Conservation (phyloP, 1,139 yeast genomes). For the Yamadazyma atmosphaerica region DNA sequence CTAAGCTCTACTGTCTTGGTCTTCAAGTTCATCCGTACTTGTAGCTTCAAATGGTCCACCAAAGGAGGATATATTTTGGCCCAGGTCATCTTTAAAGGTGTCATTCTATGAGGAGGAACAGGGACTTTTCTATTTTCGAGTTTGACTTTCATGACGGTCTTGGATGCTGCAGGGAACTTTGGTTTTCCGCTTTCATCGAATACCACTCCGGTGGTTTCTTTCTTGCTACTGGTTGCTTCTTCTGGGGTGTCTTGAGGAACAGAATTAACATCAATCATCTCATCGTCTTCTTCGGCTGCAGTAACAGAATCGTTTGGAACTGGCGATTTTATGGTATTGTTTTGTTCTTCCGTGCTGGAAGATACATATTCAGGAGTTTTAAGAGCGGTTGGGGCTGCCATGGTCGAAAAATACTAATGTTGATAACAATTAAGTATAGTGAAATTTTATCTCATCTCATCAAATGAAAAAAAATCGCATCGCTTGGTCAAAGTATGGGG, state of each 20-base stretch:
- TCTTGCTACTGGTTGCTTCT: slow-evolving; percentile 19
- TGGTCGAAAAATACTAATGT: slow-evolving; percentile 16
- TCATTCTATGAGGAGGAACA: slow-evolving; percentile 96
- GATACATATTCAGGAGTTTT: slow-evolving; percentile 20
- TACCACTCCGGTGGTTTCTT: slow-evolving; percentile 54
- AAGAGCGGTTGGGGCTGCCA: slow-evolving; percentile 79
- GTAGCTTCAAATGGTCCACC: slow-evolving; percentile 90
- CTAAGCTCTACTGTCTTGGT: slow-evolving; percentile 84
- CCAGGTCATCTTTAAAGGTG: slow-evolving; percentile 90
- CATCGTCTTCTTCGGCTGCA: slow-evolving; percentile 47
- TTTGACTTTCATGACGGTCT: slow-evolving; percentile 68
- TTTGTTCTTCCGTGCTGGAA: neutral
- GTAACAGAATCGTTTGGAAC: slow-evolving; percentile 9
- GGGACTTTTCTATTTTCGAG: slow-evolving; percentile 85
- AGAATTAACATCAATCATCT: slow-evolving; percentile 64
- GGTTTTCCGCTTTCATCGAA: slow-evolving; percentile 92
- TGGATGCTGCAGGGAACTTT: slow-evolving; percentile 73
- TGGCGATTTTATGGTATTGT: no score
- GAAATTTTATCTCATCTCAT: slow-evolving; percentile 19
- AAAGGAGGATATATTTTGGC: slow-evolving; percentile 91
- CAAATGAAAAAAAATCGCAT: no score
- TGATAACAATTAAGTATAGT: neutral
- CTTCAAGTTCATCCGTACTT: slow-evolving; percentile 91
- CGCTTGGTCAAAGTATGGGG: no score
- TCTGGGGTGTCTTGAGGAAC: slow-evolving; percentile 27